Evolutionary conservation across 78 protist species (phyloP).

Genomic region (Chrysochromulina parva): DNA sequence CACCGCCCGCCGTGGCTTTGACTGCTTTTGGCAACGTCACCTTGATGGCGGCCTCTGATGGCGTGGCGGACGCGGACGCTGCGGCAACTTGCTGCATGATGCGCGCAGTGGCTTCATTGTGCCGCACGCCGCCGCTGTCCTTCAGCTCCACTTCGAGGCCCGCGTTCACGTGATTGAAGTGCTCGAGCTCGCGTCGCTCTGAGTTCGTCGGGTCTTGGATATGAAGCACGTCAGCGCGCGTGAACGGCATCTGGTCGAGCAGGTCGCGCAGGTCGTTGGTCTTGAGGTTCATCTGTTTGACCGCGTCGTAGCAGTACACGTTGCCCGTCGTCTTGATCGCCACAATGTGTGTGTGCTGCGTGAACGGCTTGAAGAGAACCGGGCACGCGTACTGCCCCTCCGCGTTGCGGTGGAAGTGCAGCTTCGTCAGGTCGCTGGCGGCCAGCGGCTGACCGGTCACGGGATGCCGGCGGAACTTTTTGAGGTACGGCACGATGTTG

Average conservation of each 20-base stretch:
- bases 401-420: slow-evolving; percentile 63
- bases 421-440: slow-evolving; percentile 60
- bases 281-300: slow-evolving; percentile 73
- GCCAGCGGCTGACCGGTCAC: slow-evolving; percentile 78
- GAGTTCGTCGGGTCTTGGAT: background rate
- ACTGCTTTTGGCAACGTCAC: no score
- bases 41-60: no score
- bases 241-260: background rate
- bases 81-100: background rate
- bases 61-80: no score
- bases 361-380: slow-evolving; percentile 80
- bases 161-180: background rate
- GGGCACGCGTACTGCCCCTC: slow-evolving; percentile 85
- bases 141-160: background rate
- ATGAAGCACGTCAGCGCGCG: background rate
- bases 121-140: background rate
- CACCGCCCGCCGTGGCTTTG: no score
- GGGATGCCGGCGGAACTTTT: slow-evolving; percentile 77
- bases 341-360: slow-evolving; percentile 79
- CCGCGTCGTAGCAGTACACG: slow-evolving; percentile 83
- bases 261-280: background rate
- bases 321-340: slow-evolving; percentile 77
- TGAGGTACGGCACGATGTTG: slow-evolving; percentile 78
- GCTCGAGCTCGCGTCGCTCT: background rate
- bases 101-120: background rate